These are phyloP conservation scores for Sphenostylis stenocarpa DNA, from an alignment of 306 rosid genomes.

Conservation along the genomic window DNA sequence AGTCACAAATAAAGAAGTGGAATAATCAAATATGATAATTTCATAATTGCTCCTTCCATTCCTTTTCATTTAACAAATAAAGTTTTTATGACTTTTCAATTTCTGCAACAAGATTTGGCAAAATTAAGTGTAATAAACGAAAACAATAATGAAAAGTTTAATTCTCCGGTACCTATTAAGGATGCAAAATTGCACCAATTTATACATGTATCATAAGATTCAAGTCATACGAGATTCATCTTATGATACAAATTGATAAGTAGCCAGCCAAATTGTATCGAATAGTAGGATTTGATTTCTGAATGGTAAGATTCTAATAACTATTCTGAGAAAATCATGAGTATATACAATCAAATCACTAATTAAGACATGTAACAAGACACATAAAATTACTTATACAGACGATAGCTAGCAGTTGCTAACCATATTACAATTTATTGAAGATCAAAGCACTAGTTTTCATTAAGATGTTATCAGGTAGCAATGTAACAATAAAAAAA, in stretches of 20 bases:
- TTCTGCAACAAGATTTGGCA: not conserved
- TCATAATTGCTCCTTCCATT: not conserved
- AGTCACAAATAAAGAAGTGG: not conserved
- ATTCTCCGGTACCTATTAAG: not conserved
- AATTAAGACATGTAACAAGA: not conserved
- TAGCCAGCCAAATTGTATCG: not conserved
- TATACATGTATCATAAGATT: not conserved
- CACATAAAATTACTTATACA: constrained; percentile 12
- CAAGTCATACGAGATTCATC: not conserved
- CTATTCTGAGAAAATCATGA: not conserved
- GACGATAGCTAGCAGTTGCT: constrained; percentile 18
- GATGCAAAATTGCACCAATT: not conserved
- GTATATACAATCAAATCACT: not conserved
- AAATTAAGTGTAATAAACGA: not conserved
- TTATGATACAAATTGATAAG: not conserved
- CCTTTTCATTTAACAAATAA: not conserved
- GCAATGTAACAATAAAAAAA: not conserved
- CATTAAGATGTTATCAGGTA: not conserved
- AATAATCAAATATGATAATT: not conserved
- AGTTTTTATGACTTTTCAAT: not conserved
- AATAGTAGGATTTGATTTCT: not conserved
- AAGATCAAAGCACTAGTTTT: constrained; percentile 7
- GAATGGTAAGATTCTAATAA: not conserved
- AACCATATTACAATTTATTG: not conserved
- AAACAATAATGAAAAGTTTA: not conserved